Evolutionary conservation across 768 basidiomycete genomes (phyloP), one percentile per base, ranked within the genome.

Genomic region (Suillus discolor): DNA sequence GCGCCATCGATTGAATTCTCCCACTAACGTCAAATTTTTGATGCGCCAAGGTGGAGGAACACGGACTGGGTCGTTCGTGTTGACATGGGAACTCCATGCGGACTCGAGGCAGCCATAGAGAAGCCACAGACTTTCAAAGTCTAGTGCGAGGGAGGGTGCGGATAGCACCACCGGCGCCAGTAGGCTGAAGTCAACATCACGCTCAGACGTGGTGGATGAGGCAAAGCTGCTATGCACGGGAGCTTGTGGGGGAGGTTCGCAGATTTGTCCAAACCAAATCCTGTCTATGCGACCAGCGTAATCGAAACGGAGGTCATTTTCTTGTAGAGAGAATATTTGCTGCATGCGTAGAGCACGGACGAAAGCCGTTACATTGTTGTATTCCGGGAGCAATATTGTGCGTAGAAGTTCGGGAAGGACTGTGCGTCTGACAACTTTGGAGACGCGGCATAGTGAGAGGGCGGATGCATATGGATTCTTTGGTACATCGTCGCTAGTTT

Each of bases 351-450:
- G 66, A 41, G 78, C 69, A 54, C 71, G 66, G 36, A 78, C 70
- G 71, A 83, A 82, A 28, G 41, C 25, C 12, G 16, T 31, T 3
- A 31, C 41, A 9, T 60, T 60, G 0, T 20, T 18, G 6, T 60
- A 41, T 4, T 42, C 39, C 53, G 69, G 64, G 44, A 82, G 74
- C 25, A 80, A 63, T 5, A 83, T 77, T 20, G 78, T 81, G 62
- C 77, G 75, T 11, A 83, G 75, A 61, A 83, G 74, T 61, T 74
- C 68, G 31, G 77, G 80, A 77, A 83, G 81, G 28, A 75, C 71
- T 25, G 71, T 70, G 18, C 68, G 73, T 20, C 80, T 76, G 39
- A 82, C 57, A n/a, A 62, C 61, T 57, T 69, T 71, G 13, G 79
- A 82, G 16, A 81, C 80, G 23, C 66, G 67, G 34, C 77, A 73